Percentiles rank a stretch among this genome's conserved stretches.
Conservation (phyloP, 2,329 filamentous ascomycete species). For the Fusarium irregulare region DNA sequence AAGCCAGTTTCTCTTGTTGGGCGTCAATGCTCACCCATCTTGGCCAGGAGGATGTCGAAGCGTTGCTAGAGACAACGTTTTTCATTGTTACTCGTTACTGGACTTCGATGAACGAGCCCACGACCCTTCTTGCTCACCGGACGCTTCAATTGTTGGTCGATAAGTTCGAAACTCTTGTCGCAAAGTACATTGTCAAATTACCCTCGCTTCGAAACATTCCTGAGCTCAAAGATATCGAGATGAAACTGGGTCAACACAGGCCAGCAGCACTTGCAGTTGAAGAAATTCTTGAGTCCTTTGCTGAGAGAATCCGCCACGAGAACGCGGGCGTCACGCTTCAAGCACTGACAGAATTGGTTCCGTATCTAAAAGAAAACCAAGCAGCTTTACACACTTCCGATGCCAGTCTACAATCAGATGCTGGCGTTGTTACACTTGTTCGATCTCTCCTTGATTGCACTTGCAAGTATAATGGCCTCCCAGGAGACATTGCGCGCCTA, state of each 20-base stretch:
- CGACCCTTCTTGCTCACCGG: conserved; percentile 68
- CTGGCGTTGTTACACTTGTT: conserved; percentile 75
- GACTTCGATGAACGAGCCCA: conserved; percentile 70
- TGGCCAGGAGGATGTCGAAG: conserved; percentile 80
- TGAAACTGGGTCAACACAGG: conserved; percentile 73
- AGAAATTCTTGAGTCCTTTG: conserved; percentile 76
- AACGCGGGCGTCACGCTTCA: conserved; percentile 87
- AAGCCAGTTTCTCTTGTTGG: conserved; percentile 87
- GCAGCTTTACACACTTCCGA: conserved; percentile 82
- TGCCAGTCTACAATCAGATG: conserved; percentile 84
- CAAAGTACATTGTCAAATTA: conserved; percentile 76
- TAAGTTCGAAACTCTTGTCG: conserved; percentile 70
- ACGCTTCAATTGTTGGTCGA: conserved; percentile 74
- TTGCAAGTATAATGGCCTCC: conserved; percentile 78
- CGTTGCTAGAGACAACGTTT: conserved; percentile 88
- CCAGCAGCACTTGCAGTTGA: conserved; percentile 55
- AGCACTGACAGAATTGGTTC: conserved; percentile 80
- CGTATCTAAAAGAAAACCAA: conserved; percentile 79
- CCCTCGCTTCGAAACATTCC: conserved; percentile 81
- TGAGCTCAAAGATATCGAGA: conserved; percentile 74
- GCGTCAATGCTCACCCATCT: conserved; percentile 79
- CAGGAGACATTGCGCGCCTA: conserved; percentile 74
- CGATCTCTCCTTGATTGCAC: conserved; percentile 87
- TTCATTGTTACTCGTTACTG: conserved; percentile 88
- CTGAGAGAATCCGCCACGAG: conserved; percentile 81